Evolutionary conservation across 2,329 filamentous ascomycete genomes (phyloP).

Genomic region (Colletotrichum orbiculare): DNA sequence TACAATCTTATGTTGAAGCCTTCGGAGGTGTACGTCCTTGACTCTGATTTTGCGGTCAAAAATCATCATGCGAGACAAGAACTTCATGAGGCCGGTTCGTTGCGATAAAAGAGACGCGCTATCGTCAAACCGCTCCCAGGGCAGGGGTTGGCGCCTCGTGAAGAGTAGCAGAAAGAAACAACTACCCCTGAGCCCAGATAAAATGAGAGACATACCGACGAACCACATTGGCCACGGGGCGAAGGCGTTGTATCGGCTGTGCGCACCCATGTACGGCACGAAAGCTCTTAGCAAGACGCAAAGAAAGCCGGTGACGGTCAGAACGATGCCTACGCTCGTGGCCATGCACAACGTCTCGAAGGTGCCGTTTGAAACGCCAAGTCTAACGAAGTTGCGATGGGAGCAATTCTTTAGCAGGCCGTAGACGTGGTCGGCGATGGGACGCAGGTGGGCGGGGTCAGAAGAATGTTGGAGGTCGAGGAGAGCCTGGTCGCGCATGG

Average conservation of each 20-base stretch:
- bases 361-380: constrained; percentile 64
- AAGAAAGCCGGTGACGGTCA: constrained; percentile 53
- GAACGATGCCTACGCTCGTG: constrained; percentile 54
- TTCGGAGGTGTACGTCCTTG: constrained; percentile 54
- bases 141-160: constrained; percentile 56
- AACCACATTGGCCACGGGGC: constrained; percentile 59
- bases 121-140: constrained; percentile 61
- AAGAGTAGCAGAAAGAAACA: constrained; percentile 62
- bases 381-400: constrained; percentile 61
- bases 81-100: constrained; percentile 42
- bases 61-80: constrained; percentile 55
- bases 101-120: constrained; percentile 40
- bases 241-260: constrained; percentile 54
- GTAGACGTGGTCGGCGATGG: constrained; percentile 59
- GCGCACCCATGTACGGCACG: constrained; percentile 48
- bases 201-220: constrained; percentile 54
- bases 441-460: constrained; percentile 52
- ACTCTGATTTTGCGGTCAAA: constrained; percentile 59
- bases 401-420: constrained; percentile 59
- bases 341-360: constrained; percentile 61
- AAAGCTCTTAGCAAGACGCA: constrained; percentile 53
- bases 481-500: constrained; percentile 53
- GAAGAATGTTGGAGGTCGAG: constrained; percentile 47
- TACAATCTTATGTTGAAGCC: constrained; percentile 57
- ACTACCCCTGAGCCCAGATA: constrained; percentile 57